Base-by-base conservation (phyloP, 1,284 basidiomycete genomes). In the Pascua guehoae region DNA sequence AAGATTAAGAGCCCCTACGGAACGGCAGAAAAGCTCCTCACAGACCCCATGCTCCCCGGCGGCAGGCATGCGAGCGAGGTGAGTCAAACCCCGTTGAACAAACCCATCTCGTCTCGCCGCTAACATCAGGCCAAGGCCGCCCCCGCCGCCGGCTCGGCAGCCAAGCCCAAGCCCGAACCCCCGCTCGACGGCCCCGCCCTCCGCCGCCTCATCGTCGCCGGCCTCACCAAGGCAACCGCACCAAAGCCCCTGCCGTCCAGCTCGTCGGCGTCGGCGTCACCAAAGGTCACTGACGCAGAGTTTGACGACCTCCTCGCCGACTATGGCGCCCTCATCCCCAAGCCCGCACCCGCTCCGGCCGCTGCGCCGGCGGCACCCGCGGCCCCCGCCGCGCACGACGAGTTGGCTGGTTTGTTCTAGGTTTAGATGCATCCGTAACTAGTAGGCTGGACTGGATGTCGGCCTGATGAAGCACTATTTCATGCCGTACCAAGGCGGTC, bases 21-120 rank as follows among this genome's bases (percentile, higher is more conserved):
- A 12, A 88, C 89, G 1, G 81, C 84, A 17, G 89, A 88, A 55
- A 89, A 88, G 16, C 86, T 83, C 75, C 85, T 85, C 42, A 51
- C 60, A 51, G 71, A 72, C 56, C 49, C 67, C 41, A 61, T 74
- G 63, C 70, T 69, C 9, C 60, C 74, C 1, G 70, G 72, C 54
- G 72, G 74, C 41, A 65, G 63, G 60, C 61, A 68, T 17, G 63
- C 58, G 14, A 63, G 61, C 56, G 72, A 74, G 62, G 67, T 68
- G 61, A 51, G 66, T 67, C 2, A 17, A 4, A 3, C n/a, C 32
- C 11, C 50, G 17, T 18, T 46, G 14, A 10, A 47, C 32, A 38
- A 15, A 44, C n/a, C 18, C 17, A 15, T 47, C 17, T 17, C 12
- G 8, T 9, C 39, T 18, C 18, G 41, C 14, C 12, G 41, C 55